phyloP scores from a whole-genome alignment of 1,284 basidiomycete genomes.

The Austroboletus rostrupii region DNA sequence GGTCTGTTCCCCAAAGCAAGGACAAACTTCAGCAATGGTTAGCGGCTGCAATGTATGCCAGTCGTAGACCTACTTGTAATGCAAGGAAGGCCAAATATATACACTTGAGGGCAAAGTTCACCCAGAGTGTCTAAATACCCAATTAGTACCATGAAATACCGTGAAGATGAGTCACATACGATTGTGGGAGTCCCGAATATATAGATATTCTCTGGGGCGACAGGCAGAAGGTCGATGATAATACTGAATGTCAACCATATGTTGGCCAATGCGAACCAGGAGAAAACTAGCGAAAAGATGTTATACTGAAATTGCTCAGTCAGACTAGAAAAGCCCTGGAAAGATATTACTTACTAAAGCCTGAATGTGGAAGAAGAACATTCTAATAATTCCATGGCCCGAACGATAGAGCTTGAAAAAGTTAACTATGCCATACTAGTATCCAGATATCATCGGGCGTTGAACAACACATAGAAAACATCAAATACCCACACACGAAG shows the following conservation, averaged over 20 bases:
- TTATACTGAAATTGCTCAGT: conserved; percentile 53
- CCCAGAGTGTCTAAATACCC: conserved; percentile 73
- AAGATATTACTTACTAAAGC: conserved; percentile 56
- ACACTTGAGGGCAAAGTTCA: conserved; percentile 84
- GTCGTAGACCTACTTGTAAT: conserved; percentile 42
- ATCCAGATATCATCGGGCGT: not conserved
- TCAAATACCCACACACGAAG: conserved; percentile 70
- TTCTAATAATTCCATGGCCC: conserved; percentile 80
- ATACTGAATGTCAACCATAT: conserved; percentile 95
- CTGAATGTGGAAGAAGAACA: conserved; percentile 95
- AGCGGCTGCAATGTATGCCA: not conserved
- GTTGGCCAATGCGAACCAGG: conserved; percentile 92
- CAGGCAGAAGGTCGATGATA: conserved; percentile 86
- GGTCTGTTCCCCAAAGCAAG: conserved; percentile 95
- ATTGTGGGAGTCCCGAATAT: conserved; percentile 67
- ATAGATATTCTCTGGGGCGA: conserved; percentile 44
- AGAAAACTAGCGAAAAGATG: conserved; percentile 76
- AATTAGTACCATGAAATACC: conserved; percentile 11
- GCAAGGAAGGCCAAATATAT: conserved; percentile 84
- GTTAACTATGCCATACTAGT: conserved; percentile 86
- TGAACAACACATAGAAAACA: not conserved
- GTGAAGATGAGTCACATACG: conserved; percentile 42
- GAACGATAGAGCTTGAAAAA: conserved; percentile 90
- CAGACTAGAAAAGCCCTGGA: not conserved
- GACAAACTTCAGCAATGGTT: conserved; percentile 62